These are phyloP conservation scores for Schizosaccharomyces osmophilus DNA, from an alignment of 805 yeast genomes.

Conservation along the genomic window DNA sequence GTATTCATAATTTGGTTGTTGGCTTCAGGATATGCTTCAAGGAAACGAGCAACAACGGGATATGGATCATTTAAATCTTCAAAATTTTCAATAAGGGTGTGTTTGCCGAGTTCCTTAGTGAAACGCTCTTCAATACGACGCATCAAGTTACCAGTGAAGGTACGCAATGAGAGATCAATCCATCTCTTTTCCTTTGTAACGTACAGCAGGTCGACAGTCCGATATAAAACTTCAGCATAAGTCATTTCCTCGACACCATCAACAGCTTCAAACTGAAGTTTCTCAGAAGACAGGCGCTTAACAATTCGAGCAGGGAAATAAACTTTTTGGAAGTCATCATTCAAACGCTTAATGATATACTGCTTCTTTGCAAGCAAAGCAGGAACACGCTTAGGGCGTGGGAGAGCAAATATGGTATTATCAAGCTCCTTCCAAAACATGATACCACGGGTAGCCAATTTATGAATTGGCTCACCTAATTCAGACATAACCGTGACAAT, in stretches of 20 bases:
- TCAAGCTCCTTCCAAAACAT: conserved; percentile 90
- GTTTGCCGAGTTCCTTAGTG: conserved; percentile 21
- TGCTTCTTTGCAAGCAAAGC: conserved; percentile 64
- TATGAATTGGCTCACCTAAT: conserved; percentile 99
- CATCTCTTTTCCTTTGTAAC: conserved; percentile 58
- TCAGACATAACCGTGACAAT: conserved; percentile 86
- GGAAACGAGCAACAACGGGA: conserved; percentile 31
- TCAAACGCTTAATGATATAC: conserved; percentile 60
- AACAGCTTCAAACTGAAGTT: conserved; percentile 19
- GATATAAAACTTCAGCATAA: conserved; percentile 65
- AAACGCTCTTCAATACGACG: conserved; percentile 96
- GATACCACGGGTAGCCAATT: conserved; percentile 94
- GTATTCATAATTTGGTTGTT: conserved; percentile 66
- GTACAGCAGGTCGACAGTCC: conserved; percentile 71
- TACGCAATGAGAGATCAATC: conserved; percentile 71
- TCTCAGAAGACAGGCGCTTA: not conserved
- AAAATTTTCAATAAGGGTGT: conserved; percentile 53
- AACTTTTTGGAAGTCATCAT: conserved; percentile 90
- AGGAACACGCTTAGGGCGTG: conserved; percentile 56
- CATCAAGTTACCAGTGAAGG: conserved; percentile 63
- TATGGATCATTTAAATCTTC: conserved; percentile 45
- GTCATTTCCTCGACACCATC: conserved; percentile 87
- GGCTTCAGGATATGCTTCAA: conserved; percentile 48
- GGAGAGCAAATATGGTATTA: conserved; percentile 71
- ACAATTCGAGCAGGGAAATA: conserved; percentile 55